Conservation (phyloP, 2,329 filamentous ascomycete species). For the Phialophora macrospora region DNA sequence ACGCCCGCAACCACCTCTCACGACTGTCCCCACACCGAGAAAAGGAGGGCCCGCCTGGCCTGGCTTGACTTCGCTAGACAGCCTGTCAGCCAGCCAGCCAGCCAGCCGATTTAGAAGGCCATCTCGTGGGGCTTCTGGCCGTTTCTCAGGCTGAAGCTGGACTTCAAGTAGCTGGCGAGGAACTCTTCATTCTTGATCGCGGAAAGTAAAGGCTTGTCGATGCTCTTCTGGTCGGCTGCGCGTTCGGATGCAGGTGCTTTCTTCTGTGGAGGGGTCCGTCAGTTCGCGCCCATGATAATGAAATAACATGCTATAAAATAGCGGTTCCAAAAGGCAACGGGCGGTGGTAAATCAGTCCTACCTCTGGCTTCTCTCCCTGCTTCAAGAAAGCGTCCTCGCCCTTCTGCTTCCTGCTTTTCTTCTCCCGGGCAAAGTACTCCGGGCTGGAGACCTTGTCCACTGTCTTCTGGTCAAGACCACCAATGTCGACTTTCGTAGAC, state of each 20-base stretch:
- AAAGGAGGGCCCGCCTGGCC: neutral
- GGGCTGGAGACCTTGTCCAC: constrained; percentile 83
- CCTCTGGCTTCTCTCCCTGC: constrained; percentile 97
- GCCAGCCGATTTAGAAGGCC: constrained; percentile 77
- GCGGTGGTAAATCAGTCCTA: constrained; percentile 57
- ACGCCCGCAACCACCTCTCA: neutral
- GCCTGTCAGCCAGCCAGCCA: neutral
- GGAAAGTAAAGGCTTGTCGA: constrained; percentile 94
- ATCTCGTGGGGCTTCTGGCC: constrained; percentile 99
- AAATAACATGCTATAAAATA: neutral
- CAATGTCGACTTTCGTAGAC: constrained; percentile 62
- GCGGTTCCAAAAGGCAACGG: neutral
- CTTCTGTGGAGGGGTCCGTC: constrained; percentile 68
- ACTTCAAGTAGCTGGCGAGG: constrained; percentile 90
- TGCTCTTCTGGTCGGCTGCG: constrained; percentile 95
- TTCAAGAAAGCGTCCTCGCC: constrained; percentile 99
- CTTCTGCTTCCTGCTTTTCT: constrained; percentile 87
- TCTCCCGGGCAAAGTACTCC: constrained; percentile 97
- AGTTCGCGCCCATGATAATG: neutral
- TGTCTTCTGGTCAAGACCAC: constrained; percentile 73
- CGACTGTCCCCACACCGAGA: neutral
- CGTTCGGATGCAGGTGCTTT: constrained; percentile 92
- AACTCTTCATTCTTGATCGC: constrained; percentile 98
- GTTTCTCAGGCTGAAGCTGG: constrained; percentile 98
- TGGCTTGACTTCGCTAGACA: neutral